These are phyloP conservation scores for Fraxinus cuspidata DNA, from an alignment of 257 asterid species.

Conservation along the genomic window DNA sequence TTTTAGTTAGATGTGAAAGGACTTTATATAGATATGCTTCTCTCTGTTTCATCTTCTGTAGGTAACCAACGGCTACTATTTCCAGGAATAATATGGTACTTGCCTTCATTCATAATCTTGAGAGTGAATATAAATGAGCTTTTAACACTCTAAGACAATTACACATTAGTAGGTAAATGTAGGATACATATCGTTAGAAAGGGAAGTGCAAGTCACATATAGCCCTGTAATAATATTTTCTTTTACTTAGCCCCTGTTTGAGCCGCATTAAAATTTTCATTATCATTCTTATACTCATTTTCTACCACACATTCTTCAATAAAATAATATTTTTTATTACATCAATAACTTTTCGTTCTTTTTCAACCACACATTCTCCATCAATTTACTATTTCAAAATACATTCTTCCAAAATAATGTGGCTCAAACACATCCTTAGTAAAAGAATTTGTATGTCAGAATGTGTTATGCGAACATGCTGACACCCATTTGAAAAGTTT, in stretches of 20 bases:
- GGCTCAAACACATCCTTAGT: no score
- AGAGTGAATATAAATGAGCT: not conserved
- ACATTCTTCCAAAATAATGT: no score
- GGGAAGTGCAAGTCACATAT: constrained; percentile 5
- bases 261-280: no score
- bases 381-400: no score
- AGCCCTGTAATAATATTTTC: not conserved
- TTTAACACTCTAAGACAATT: not conserved
- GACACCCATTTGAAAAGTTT: not conserved
- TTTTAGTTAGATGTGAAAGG: not conserved
- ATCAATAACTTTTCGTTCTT: no score
- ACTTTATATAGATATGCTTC: not conserved
- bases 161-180: not conserved
- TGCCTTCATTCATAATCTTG: not conserved
- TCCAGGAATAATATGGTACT: not conserved
- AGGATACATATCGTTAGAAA: constrained; percentile 1
- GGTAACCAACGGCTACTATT: not conserved
- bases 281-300: no score
- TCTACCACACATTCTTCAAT: no score
- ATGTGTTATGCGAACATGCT: not conserved
- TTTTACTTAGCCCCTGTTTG: no score
- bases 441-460: not conserved
- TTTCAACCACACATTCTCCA: no score
- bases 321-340: no score
- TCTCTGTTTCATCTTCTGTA: not conserved